Conservation (phyloP, 169 alveolate genomes). For the Theileria equi region DNA sequence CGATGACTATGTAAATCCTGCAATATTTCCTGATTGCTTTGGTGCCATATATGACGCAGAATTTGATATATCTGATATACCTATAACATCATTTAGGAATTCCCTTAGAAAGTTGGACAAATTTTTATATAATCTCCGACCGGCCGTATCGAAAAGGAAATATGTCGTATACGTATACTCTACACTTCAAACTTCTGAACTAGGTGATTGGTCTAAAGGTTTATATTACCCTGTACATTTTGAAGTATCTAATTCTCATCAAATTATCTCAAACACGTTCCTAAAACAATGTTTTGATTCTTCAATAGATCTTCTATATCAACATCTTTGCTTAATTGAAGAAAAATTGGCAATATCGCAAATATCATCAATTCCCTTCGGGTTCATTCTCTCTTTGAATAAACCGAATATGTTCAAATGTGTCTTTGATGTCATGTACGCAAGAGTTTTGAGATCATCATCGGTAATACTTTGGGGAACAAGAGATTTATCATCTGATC, state of each 20-base stretch:
- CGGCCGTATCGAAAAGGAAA: slow-evolving; percentile 62
- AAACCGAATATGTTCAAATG: slow-evolving; percentile 61
- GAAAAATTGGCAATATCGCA: slow-evolving; percentile 65
- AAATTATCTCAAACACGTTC: slow-evolving; percentile 45
- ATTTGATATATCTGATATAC: slow-evolving; percentile 34
- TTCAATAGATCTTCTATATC: slow-evolving; percentile 58
- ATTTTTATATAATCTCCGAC: slow-evolving; percentile 52
- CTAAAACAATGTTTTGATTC: slow-evolving; percentile 49
- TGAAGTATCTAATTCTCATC: slow-evolving; percentile 49
- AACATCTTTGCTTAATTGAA: slow-evolving; percentile 60
- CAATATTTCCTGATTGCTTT: slow-evolving; percentile 61
- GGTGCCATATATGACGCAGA: slow-evolving; percentile 35
- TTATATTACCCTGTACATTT: slow-evolving; percentile 63
- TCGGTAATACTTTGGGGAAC: slow-evolving; percentile 65
- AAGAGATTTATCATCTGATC: slow-evolving; percentile 59
- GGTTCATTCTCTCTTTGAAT: slow-evolving; percentile 43
- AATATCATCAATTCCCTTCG: slow-evolving; percentile 68
- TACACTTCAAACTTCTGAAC: slow-evolving; percentile 63
- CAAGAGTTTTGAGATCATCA: slow-evolving; percentile 50
- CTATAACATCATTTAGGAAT: slow-evolving; percentile 52
- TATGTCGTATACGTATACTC: slow-evolving; percentile 56
- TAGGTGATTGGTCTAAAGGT: slow-evolving; percentile 69
- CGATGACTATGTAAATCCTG: slow-evolving; percentile 61
- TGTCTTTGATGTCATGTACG: slow-evolving; percentile 70
- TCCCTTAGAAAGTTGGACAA: slow-evolving; percentile 60